Conservation (phyloP, 2,329 filamentous ascomycete species). For the Byssochlamys sp. region DNA sequence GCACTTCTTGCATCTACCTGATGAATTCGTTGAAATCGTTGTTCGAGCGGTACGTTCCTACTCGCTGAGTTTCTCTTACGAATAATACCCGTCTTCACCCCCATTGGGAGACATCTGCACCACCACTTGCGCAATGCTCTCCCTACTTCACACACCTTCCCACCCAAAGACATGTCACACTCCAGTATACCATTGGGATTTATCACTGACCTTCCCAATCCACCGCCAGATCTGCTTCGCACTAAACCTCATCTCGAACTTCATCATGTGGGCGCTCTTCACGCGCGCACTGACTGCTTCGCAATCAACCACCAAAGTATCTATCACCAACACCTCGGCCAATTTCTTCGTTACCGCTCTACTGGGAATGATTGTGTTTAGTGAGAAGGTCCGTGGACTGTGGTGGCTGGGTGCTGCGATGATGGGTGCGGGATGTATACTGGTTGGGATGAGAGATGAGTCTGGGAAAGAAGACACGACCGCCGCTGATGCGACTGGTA, state of each 20-base stretch:
- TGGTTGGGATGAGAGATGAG: conserved; percentile 53
- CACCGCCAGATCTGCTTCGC: conserved; percentile 45
- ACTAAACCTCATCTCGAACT: conserved; percentile 54
- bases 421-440: conserved; percentile 52
- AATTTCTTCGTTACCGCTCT: conserved; percentile 56
- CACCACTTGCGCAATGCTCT: background rate
- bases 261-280: conserved; percentile 57
- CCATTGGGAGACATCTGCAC: too few species aligned
- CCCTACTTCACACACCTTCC: background rate
- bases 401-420: conserved; percentile 55
- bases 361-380: conserved; percentile 49
- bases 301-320: conserved; percentile 52
- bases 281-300: conserved; percentile 52
- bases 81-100: background rate
- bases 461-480: conserved; percentile 7
- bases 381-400: conserved; percentile 45
- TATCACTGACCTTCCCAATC: too few species aligned
- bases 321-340: conserved; percentile 54
- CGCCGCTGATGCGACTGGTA: background rate
- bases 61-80: background rate
- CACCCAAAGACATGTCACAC: too few species aligned
- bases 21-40: conserved; percentile 38
- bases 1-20: conserved; percentile 34
- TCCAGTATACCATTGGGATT: too few species aligned
- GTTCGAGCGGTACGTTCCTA: conserved; percentile 43